Base-by-base conservation (phyloP, 2,329 filamentous ascomycete genomes). In the Gaeumannomyces tritici region DNA sequence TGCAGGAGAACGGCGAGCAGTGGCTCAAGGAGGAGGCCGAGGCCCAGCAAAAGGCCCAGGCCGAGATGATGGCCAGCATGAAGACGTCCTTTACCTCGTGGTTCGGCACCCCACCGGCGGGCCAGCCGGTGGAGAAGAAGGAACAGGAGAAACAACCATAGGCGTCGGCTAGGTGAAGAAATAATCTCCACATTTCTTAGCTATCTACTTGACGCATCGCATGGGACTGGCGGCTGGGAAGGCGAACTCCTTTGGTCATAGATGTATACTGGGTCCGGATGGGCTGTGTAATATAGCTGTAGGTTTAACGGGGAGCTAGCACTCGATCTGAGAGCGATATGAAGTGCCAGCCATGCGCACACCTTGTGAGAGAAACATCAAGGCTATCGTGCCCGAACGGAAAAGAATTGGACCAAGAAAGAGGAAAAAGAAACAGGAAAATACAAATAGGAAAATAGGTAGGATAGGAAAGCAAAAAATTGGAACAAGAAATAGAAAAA, bases 1-100 rank as follows among this genome's bases (percentile, higher is more conserved):
- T 99, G 69, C 84, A 89, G 58, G 89, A 96, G 75, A 95, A 98
- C 72, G 95, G 93, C 61, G 91, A 93, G 74, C 91, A 93, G 78
- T 97, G 93, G 91, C 81, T 99, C 68, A 93, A 93, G 80, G 93
- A 98, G 75, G 93, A 96, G 81, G 89, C 90, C 56, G 88, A 88
- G 59, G 85, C 90, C 73, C 89, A 93, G 79, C 93, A 97, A 80
- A 93, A 91, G 80, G 82, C 87, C 66, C 90, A 93, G 75, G 90
- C 96, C 71, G 92, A 96, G 76, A 89, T 89, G 69, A 93, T 96
- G 88, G 90, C 89, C 77, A 91, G 84, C 71, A 96, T 96, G 91
- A 95, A 93, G 83, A 84, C 83, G 63, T 88, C 88, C 31, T 87
- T 95, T 70, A 80, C 82, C 51, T 80, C 85, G 62, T 83, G 79